Evolutionary conservation across 108 stramenopile species (phyloP), one percentile per base, ranked within the genome.

Genomic region (Fragilariopsis cylindrus): DNA sequence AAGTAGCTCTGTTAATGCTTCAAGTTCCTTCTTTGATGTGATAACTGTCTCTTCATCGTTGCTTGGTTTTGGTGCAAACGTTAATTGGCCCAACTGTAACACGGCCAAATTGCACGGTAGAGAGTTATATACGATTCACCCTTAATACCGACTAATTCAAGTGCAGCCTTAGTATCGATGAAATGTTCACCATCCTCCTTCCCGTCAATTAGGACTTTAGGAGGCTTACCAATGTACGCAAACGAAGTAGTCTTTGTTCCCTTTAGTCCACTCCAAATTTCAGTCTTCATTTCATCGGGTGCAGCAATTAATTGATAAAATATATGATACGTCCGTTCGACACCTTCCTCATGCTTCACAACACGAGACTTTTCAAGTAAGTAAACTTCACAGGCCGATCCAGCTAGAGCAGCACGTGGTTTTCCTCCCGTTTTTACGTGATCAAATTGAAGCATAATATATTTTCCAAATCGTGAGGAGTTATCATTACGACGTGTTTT

Each of bases 361-460:
- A 99, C 96, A 57, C 99, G 87, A 67, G 92, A 92, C 86, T 99
- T 99, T 79, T 99, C 99, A 18, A 99, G 82, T n/a, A 99, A 87
- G 77, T 98, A 99, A 1, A 87, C 88, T 21, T 85, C 87, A 69
- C 88, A 89, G 62, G 76, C 87, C 19, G 87, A 88, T 18, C 92
- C 90, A 30, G 84, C 85, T 40, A 91, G 69, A 16, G 75, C 83
- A 53, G 89, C 88, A 46, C 82, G 81, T 1, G 85, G 85, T 60
- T 84, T 68, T 5, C 76, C 79, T 40, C 71, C 68, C 47, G 60
- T 80, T 30, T 60, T 73, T 13, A 77, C 60, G 49, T 63, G 64
- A 46, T 91, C 82, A 80, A 94, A 92, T 30, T 85, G 85, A 65
- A 95, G 77, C 68, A 89, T 78, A 45, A 90, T 92, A 77, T 86